These are phyloP conservation scores for Tripidium arundinaceum DNA, from an alignment of 202 grass and related monocot species.

Conservation along the genomic window DNA sequence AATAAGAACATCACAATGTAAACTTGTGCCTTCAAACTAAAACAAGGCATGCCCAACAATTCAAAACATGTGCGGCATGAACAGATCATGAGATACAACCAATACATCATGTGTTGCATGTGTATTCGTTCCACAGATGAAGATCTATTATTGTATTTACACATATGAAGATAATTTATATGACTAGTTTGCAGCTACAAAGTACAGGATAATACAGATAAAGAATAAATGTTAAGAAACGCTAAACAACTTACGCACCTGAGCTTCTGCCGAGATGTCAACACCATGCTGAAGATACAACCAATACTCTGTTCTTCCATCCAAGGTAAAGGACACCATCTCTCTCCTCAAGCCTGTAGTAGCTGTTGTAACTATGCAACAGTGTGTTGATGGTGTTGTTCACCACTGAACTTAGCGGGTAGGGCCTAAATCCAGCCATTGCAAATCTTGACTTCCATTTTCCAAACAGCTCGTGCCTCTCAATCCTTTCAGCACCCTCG, in stretches of 20 bases:
- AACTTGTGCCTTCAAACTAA: neutral
- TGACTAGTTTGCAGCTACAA: neutral
- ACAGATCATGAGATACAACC: neutral
- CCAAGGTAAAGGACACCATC: conserved; percentile 82
- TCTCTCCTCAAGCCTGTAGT: conserved; percentile 74
- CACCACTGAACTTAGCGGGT: conserved; percentile 61
- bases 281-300: conserved; percentile 88
- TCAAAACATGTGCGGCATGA: neutral
- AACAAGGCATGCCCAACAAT: neutral
- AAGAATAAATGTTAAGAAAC: neutral
- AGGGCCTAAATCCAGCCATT: conserved; percentile 83
- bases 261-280: conserved; percentile 32
- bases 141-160: neutral
- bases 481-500: conserved; percentile 75
- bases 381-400: conserved; percentile 77
- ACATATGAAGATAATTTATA: neutral
- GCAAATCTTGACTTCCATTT: conserved; percentile 86
- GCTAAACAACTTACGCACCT: conserved; percentile 1
- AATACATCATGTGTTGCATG: neutral
- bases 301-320: conserved; percentile 77
- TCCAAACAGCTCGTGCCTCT: conserved; percentile 78
- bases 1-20: neutral
- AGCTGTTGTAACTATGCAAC: conserved; percentile 53
- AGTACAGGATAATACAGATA: neutral
- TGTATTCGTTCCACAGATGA: neutral